Base-by-base conservation (phyloP, 2,329 filamentous ascomycete genomes). In the Stemphylium lycopersici region DNA sequence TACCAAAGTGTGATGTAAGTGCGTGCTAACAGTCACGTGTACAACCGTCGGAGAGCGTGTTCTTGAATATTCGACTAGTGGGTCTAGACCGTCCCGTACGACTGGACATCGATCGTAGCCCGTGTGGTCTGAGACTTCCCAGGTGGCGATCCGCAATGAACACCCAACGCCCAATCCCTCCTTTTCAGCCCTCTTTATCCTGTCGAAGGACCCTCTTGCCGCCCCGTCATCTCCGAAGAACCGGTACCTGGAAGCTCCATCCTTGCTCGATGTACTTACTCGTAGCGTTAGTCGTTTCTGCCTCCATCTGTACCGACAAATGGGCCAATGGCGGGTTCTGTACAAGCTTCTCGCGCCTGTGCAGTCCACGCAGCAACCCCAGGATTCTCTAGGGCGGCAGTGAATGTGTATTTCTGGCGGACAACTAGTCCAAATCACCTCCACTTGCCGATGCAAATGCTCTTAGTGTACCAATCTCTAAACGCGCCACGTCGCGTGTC, bases 401-500 rank as follows among this genome's bases (percentile, higher is more conserved):
- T 8, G 5, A 16, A 31, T 8, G 2, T 32, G 16, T 20, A 29
- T 22, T 16, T 41, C 18, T 37, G 26, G 6, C 32, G 12, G 16
- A 15, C 20, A 20, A 22, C 48, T 50, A 50, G 22, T 29, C 31
- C 36, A 24, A 34, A 22, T 24, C 10, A 15, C 39, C 37, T 36
- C 50, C 18, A 43, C 39, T 31, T 33, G 20, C 36, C 29, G 24
- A 44, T 29, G 24, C 16, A 16, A 45, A 49, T 41, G 20, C 36
- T 37, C 31, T 37, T 43, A 52, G 42, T 43, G 37, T 26, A 15
- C 48, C 3, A 13, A 37, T 51, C 20, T 29, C 37, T 15, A 55
- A 52, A 46, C 52, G 20, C 48, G 24, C 48, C 31, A 41, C 32
- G 42, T 52, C 48, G 52, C 26, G 36, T 40, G 41, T 49, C 13